Base-by-base conservation (phyloP, 768 basidiomycete species). In the Xerocomus spinulosus region DNA sequence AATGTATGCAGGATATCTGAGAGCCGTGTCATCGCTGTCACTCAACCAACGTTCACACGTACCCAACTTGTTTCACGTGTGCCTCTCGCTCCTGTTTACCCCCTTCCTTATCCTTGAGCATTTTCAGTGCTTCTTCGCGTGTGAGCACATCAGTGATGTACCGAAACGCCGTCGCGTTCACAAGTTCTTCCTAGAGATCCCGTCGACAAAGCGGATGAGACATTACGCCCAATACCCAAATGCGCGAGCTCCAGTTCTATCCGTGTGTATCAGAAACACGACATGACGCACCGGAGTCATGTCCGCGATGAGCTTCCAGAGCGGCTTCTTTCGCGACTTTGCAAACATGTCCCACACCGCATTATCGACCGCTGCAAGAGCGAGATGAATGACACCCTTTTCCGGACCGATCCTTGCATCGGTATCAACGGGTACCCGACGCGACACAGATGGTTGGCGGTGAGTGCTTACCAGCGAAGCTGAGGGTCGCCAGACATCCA, bases 331-430 rank as follows among this genome's bases (percentile, higher is more conserved):
- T 55, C 85, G 70, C 28, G 83, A 73, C 36, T 81, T 78, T 3
- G 90, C 87, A 58, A 81, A 92, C 80, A 92, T 82, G 59, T 95
- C 93, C 92, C 92, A 95, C 9, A 94, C 61, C 1, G 92, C 92
- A 60, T 94, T 94, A 63, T 89, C 79, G 14, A 95, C 89, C 2
- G 90, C 89, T 1, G 83, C 89, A 1, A 87, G 80, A 2, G 91
- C 88, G 41, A 94, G 83, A 62, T 91, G 87, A 50, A 95, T 92
- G 3, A 94, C 85, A 41, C 92, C 92, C 67, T 94, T 94, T 63
- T 94, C 91, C 1, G 92, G 91, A 5, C 91, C 91, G 56, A 92
- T 85, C 86, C 84, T 26, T 4, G 10, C 18, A 8, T 28, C 48
- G 7, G 23, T 25, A n/a, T n/a, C n/a, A n/a, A n/a, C n/a, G n/a